Conservation (phyloP, 2,329 filamentous ascomycete genomes). For the Beauveria sp. region DNA sequence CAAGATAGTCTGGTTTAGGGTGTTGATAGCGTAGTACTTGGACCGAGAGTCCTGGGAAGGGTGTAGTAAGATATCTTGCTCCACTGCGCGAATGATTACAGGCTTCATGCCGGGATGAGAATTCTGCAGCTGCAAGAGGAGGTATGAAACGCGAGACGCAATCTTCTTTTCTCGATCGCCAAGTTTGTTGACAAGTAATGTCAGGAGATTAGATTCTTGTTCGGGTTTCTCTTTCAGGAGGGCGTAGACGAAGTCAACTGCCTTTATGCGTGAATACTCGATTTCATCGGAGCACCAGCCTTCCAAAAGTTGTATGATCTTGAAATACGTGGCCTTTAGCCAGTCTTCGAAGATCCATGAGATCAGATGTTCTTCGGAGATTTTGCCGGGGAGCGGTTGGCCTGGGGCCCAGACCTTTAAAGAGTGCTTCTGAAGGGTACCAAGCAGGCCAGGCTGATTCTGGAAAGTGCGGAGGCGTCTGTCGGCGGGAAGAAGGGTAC, state of each 20-base stretch:
- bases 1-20: constrained; percentile 91
- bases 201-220: constrained; percentile 88
- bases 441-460: constrained; percentile 68
- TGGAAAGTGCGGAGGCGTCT: constrained; percentile 74
- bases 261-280: constrained; percentile 80
- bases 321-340: constrained; percentile 90
- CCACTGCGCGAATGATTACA: constrained; percentile 75
- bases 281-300: constrained; percentile 93
- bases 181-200: constrained; percentile 90
- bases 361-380: constrained; percentile 73
- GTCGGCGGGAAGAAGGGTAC: constrained; percentile 73
- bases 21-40: constrained; percentile 94
- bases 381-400: constrained; percentile 63
- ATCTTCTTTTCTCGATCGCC: constrained; percentile 95
- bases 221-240: constrained; percentile 93
- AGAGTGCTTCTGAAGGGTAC: constrained; percentile 56
- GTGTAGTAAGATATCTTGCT: constrained; percentile 80
- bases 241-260: constrained; percentile 86
- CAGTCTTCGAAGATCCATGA: constrained; percentile 92
- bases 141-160: constrained; percentile 83
- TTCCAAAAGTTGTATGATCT: constrained; percentile 84
- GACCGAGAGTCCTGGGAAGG: constrained; percentile 81
- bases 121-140: constrained; percentile 84
- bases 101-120: constrained; percentile 91
- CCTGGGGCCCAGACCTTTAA: constrained; percentile 55